phyloP scores from a whole-genome alignment of 164 flowering plant species.

The Brasenia schreberi region DNA sequence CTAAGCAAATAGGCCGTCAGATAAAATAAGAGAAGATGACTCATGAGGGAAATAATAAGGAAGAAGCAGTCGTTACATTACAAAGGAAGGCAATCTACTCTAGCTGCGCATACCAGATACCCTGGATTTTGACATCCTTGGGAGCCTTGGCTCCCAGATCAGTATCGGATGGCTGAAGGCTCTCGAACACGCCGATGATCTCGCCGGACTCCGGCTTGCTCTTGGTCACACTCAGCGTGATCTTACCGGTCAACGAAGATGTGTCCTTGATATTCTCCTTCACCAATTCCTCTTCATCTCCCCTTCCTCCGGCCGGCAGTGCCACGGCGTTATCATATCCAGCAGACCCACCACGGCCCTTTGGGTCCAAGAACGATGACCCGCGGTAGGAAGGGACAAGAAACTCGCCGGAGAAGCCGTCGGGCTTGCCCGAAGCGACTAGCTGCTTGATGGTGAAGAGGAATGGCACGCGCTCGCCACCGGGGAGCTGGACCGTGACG shows the following conservation, averaged over 20 bases:
- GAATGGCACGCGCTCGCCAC: slow-evolving; percentile 94
- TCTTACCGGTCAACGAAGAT: slow-evolving; percentile 57
- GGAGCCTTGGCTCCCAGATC: slow-evolving; percentile 90
- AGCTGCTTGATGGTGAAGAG: slow-evolving; percentile 83
- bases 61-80: too few relatives aligned
- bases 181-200: slow-evolving; percentile 87
- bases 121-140: slow-evolving; percentile 92
- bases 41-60: too few relatives aligned
- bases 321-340: slow-evolving; percentile 95
- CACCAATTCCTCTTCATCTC: slow-evolving; percentile 80
- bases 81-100: slow-evolving; percentile 14
- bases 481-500: slow-evolving; percentile 91
- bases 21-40: too few relatives aligned
- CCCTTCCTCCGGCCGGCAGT: slow-evolving; percentile 94
- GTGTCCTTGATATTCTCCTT: slow-evolving; percentile 77
- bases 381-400: slow-evolving; percentile 91
- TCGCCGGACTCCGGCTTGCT: slow-evolving; percentile 91
- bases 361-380: slow-evolving; percentile 93
- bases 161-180: slow-evolving; percentile 90
- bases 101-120: slow-evolving; percentile 94
- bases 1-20: too few relatives aligned
- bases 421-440: slow-evolving; percentile 87
- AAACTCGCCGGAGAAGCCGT: slow-evolving; percentile 58
- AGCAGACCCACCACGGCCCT: slow-evolving; percentile 91
- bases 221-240: slow-evolving; percentile 1